Base-by-base conservation (phyloP, 2,329 filamentous ascomycete species). In the Seiridium unicorne region DNA sequence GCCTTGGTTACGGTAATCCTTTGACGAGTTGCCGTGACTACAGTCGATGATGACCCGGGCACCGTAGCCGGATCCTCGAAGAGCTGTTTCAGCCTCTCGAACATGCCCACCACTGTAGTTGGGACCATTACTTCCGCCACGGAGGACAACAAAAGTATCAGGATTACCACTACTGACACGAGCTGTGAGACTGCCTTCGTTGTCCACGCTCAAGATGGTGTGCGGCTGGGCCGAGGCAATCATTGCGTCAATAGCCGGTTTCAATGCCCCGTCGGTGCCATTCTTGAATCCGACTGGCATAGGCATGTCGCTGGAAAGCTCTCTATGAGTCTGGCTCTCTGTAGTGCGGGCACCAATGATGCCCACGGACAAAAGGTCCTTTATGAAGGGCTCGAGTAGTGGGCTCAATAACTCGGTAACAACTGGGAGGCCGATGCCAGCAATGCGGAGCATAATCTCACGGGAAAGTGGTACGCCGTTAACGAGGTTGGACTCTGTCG, bases 241-340 rank as follows among this genome's bases (percentile, higher is more conserved):
- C 7, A 42, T 42, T 7, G 38, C 38, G 11, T 42, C 11, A 42
- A 42, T 42, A 42, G 38, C 38, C 7, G 77, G 98, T 93, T 42
- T 96, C 51, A 98, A 80, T 6, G 89, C 89, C 55, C 94, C 94
- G 74, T 98, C 95, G 36, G 95, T 98, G 65, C 95, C 94, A 77
- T 99, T 99, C 85, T 99, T 99, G 89, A 98, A 99, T 55, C 94
- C 94, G 11, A 99, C 92, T 2, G 95, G 95, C 89, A 97, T 98
- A 68, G 91, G 95, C 40, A 98, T 83, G 72, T 95, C 95, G 57
- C 90, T 95, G 31, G 95, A 93, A 64, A 99, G 81, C 78, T 99
- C 94, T 60, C 94, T 89, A 77, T 98, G 94, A 63, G 97, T 84
- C 80, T 99, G 94, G 57, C 89, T 93, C 80, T 98, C 95, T 2